phyloP scores from a whole-genome alignment of 1,139 yeast species.

The Kodamaea arcana region DNA sequence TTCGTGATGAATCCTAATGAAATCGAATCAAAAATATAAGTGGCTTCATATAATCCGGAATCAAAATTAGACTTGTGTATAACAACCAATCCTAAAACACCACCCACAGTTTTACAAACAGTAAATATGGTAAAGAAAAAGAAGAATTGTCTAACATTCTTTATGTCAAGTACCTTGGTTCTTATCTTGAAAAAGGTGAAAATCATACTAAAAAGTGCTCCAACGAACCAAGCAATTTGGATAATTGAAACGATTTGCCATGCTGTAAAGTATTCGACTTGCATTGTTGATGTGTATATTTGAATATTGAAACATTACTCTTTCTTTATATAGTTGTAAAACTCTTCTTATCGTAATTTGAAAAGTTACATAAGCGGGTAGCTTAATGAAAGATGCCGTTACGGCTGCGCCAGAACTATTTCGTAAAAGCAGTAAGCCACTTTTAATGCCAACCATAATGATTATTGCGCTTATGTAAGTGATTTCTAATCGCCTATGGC shows the following conservation, averaged over 20 bases:
- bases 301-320: background rate
- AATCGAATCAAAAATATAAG: slow-evolving; percentile 17
- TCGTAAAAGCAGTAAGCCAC: no score
- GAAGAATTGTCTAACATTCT: slow-evolving; percentile 4
- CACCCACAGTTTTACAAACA: slow-evolving; percentile 19
- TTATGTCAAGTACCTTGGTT: slow-evolving; percentile 2
- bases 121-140: slow-evolving; percentile 9
- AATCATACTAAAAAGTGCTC: slow-evolving; percentile 6
- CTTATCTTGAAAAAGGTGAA: slow-evolving; percentile 1
- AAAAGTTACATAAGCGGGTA: background rate
- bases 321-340: background rate
- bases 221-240: slow-evolving; percentile 14
- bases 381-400: no score
- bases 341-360: background rate
- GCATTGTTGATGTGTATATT: slow-evolving; percentile 4
- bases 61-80: slow-evolving; percentile 8
- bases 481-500: background rate
- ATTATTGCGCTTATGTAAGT: background rate
- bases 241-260: slow-evolving; percentile 17
- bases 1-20: slow-evolving; percentile 17
- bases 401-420: no score
- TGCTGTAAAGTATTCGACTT: slow-evolving; percentile 5
- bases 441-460: no score
- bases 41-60: slow-evolving; percentile 12
- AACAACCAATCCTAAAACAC: slow-evolving; percentile 13